Percentiles rank a stretch among this genome's conserved stretches.
Evolutionary conservation across 768 basidiomycete genomes (phyloP).

Genomic region (Hericium coralloides): DNA sequence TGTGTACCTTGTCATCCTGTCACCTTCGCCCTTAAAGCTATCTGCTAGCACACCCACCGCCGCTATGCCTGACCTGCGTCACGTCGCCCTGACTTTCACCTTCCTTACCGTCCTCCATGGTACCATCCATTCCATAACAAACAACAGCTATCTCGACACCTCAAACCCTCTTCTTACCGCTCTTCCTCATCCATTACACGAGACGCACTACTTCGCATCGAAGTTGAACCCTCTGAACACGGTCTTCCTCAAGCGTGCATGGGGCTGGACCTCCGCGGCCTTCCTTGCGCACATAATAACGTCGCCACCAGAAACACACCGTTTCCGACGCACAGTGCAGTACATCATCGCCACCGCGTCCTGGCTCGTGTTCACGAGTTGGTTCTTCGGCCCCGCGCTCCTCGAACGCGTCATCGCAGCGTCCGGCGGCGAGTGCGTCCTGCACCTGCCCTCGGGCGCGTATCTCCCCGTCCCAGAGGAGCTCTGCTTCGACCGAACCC

Average conservation of each 20-base stretch:
- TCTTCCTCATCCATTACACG: constrained; percentile 58
- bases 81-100: constrained; percentile 29
- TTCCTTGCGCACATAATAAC: constrained; percentile 56
- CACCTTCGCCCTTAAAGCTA: too few relatives aligned
- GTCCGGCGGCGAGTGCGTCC: constrained; percentile 74
- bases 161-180: constrained; percentile 65
- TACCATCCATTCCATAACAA: constrained; percentile 54
- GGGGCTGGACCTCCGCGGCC: constrained; percentile 79
- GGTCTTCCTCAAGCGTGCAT: constrained; percentile 81
- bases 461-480: constrained; percentile 45
- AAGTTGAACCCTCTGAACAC: constrained; percentile 79
- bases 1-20: too few relatives aligned
- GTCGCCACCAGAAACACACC: constrained; percentile 28
- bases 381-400: constrained; percentile 85
- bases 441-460: constrained; percentile 47
- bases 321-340: constrained; percentile 19
- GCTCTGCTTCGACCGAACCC: constrained; percentile 42
- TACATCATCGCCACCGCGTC: constrained; percentile 51
- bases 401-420: constrained; percentile 53
- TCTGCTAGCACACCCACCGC: too few relatives aligned
- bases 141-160: constrained; percentile 75
- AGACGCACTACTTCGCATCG: constrained; percentile 64
- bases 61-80: constrained; percentile 1
- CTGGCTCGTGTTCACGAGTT: constrained; percentile 71
- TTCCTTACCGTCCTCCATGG: constrained; percentile 45